Conservation (phyloP, 148 eudicot genomes). For the Nyssa sinensis region DNA sequence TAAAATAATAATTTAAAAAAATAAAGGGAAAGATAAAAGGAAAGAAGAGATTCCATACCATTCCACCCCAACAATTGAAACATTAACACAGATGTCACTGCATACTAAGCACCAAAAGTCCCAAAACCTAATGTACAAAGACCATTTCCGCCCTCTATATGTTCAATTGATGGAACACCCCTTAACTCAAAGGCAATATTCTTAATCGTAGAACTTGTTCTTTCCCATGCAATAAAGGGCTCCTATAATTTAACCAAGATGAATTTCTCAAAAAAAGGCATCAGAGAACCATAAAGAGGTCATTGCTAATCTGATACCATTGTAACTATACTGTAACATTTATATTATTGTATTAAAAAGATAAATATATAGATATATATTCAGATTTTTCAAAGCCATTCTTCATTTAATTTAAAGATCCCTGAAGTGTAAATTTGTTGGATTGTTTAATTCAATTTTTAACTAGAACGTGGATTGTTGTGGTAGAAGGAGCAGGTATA, state of each 20-base stretch:
- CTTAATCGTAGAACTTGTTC: neutral
- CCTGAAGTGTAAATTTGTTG: neutral
- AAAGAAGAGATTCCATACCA: neutral
- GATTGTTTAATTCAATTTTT: neutral
- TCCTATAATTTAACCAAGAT: neutral
- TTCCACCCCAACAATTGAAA: neutral
- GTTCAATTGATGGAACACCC: neutral
- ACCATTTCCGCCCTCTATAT: neutral
- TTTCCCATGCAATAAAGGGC: neutral
- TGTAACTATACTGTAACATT: neutral
- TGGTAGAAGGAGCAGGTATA: neutral
- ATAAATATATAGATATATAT: neutral
- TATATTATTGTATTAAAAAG: neutral
- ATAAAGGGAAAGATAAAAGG: neutral
- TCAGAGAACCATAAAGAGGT: neutral
- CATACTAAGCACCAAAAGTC: neutral
- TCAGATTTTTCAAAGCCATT: neutral
- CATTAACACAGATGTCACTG: neutral
- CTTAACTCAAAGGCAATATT: neutral
- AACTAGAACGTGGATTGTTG: neutral
- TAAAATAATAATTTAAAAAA: too few species aligned
- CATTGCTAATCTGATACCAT: neutral
- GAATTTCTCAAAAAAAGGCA: neutral
- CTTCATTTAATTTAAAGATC: neutral
- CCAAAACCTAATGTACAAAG: neutral